Evolutionary conservation across 2,329 filamentous ascomycete species (phyloP).

Genomic region (Nemania sp.): DNA sequence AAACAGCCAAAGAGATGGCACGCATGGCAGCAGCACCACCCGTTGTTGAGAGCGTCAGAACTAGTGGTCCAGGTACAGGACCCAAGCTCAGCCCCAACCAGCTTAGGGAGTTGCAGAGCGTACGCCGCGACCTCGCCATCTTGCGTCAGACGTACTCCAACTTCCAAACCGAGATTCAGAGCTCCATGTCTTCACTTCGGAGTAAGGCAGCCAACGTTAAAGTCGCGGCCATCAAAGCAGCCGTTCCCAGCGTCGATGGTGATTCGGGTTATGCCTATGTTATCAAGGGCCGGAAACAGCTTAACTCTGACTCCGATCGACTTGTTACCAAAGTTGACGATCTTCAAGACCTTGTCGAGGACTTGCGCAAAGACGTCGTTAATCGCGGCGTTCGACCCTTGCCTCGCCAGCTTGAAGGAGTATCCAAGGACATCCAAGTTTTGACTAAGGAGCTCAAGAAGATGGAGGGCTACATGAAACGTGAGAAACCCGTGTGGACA

Average conservation of each 20-base stretch:
- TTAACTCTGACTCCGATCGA: constrained; percentile 88
- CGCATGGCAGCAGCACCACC: constrained; percentile 63
- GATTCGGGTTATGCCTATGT: constrained; percentile 89
- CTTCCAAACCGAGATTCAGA: constrained; percentile 88
- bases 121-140: constrained; percentile 90
- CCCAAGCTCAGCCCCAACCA: constrained; percentile 69
- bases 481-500: constrained; percentile 96
- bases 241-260: constrained; percentile 77
- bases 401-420: constrained; percentile 87
- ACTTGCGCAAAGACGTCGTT: constrained; percentile 97
- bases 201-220: constrained; percentile 87
- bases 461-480: constrained; percentile 90
- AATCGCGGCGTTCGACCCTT: constrained; percentile 89
- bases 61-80: constrained; percentile 49
- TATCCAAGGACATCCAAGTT: constrained; percentile 86
- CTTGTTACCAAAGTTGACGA: constrained; percentile 95
- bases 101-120: constrained; percentile 80
- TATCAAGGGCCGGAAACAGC: constrained; percentile 84
- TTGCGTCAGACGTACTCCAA: constrained; percentile 92
- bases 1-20: constrained; percentile 88
- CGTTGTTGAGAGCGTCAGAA: constrained; percentile 63
- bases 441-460: constrained; percentile 90
- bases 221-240: constrained; percentile 75
- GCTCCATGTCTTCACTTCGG: constrained; percentile 86
- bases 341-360: constrained; percentile 95